Evolutionary conservation across 2,329 filamentous ascomycete species (phyloP), one percentile per base, ranked within the genome.

Genomic region (Penicillium corylophilum): DNA sequence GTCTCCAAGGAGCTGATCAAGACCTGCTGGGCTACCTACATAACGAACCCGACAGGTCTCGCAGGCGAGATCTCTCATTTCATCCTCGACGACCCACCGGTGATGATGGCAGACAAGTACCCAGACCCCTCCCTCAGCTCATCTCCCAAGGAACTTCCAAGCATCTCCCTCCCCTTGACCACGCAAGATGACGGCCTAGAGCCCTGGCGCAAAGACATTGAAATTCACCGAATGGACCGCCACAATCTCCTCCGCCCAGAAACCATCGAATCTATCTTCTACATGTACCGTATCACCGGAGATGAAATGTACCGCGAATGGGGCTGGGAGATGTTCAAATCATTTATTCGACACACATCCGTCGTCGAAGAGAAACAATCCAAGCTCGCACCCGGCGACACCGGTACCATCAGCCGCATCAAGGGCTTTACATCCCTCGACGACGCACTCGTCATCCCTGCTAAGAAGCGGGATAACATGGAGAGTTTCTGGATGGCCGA

Each of bases 401-500:
- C 12, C 16, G 22, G 22, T 16, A 52, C 42, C 26, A 43, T 29
- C n/a, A 36, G n/a, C 29, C 65, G 66, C 22, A 69, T 75, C 35
- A 64, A 68, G 38, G 91, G 91, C 0, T 97, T 95, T 68, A 90
- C 89, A 1, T 92, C 88, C 59, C 78, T 97, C 55, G 80, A 80
- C 16, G 84, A 95, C 67, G 92, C 91, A 23, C 85, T 87, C 59
- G 73, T 74, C 5, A 73, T 94, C 9, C 91, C 92, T 18, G 84
- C 90, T 0, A 71, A 77, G 13, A 76, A 78, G 41, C 80, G 84
- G 54, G 93, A 99, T 72, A 97, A 97, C 63, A 96, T 99, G 93
- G 94, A 99, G 76, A 95, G 90, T 69, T 97, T 97, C 75, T 99
- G 94, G 94, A 82, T 99, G 78, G 92, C 94, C 42, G 94, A 99